Conservation (phyloP, 2,329 filamentous ascomycete species). For the Cladosporium colombiae region DNA sequence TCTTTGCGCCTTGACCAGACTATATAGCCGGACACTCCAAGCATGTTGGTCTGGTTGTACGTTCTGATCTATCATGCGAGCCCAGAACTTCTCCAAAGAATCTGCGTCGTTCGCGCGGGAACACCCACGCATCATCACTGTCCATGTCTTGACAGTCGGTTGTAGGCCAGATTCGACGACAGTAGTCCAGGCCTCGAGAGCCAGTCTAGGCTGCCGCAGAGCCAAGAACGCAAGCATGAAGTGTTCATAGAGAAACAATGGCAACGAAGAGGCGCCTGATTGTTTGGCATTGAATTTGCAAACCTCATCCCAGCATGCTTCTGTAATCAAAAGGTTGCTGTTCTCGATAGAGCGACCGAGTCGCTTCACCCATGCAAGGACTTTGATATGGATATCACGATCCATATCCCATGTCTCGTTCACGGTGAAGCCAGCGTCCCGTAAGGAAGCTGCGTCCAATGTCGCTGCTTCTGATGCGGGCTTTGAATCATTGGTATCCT, state of each 20-base stretch:
- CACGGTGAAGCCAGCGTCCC: constrained; percentile 15
- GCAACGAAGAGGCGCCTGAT: constrained; percentile 25
- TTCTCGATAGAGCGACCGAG: constrained; percentile 28
- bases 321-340: constrained; percentile 24
- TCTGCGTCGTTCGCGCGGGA: constrained; percentile 58
- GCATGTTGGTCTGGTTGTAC: constrained; percentile 63
- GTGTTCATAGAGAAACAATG: constrained; percentile 37
- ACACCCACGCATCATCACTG: constrained; percentile 71
- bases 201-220: constrained; percentile 44
- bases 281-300: constrained; percentile 17
- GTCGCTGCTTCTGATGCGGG: not conserved
- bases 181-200: constrained; percentile 59
- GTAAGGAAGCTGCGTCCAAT: constrained; percentile 5
- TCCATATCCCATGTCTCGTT: constrained; percentile 1
- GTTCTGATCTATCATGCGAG: constrained; percentile 58
- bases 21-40: constrained; percentile 71
- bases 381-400: not conserved
- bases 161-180: constrained; percentile 56
- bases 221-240: constrained; percentile 52
- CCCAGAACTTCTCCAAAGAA: constrained; percentile 69
- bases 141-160: constrained; percentile 68
- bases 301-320: constrained; percentile 27
- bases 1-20: constrained; percentile 60
- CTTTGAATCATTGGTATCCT: not conserved
- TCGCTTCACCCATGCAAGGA: constrained; percentile 21